Conservation (phyloP, 345 rosid species). For the Draba incana region DNA sequence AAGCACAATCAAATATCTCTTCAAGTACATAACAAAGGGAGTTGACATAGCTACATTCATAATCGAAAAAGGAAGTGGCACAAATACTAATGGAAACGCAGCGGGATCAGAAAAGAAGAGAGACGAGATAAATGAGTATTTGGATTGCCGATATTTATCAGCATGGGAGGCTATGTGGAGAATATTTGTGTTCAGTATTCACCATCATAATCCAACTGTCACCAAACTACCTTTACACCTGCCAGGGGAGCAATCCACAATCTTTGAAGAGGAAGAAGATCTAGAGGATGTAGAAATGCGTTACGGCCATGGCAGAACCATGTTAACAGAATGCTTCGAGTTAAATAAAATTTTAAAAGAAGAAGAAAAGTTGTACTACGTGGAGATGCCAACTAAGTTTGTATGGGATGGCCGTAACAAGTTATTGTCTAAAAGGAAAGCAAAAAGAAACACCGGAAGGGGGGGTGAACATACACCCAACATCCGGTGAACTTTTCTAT, state of each 20-base stretch:
- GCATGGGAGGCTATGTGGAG: slow-evolving; percentile 10
- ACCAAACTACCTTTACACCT: neutral
- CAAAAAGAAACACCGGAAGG: too few species aligned
- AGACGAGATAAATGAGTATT: neutral
- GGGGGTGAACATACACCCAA: neutral
- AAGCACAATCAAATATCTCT: neutral
- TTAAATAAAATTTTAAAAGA: neutral
- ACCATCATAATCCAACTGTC: neutral
- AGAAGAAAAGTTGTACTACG: neutral
- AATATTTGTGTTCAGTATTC: neutral
- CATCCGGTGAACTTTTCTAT: neutral
- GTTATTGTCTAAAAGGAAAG: too few species aligned
- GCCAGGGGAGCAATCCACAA: neutral
- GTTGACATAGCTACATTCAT: neutral
- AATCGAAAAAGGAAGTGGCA: neutral
- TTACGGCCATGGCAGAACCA: neutral
- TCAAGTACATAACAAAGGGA: neutral
- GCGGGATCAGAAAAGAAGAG: neutral
- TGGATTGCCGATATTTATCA: neutral
- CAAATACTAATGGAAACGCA: neutral
- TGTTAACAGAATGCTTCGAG: neutral
- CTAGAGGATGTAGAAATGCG: neutral
- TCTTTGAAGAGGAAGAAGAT: neutral
- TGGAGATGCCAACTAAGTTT: too few species aligned
- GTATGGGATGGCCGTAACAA: too few species aligned